Base-by-base conservation (phyloP, 345 rosid species). In the Linum trigynum region DNA sequence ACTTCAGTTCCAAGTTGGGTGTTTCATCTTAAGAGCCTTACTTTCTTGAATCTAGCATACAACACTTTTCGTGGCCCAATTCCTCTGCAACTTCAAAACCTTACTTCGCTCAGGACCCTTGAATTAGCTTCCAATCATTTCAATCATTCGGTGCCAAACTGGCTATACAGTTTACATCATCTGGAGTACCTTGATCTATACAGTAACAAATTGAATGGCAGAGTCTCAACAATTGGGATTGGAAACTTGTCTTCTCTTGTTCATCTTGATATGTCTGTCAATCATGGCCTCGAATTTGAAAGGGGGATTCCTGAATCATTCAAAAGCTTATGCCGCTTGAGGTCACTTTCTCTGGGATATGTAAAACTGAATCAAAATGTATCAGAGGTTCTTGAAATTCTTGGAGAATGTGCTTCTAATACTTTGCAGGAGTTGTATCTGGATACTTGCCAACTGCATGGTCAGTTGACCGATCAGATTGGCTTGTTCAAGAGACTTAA, bases 281-380 rank as follows among this genome's bases (percentile, higher is more conserved):
- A 64, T 57, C 2, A 0, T 57, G 61, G 12, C 23, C 38, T 57
- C 1, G 3, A 38, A 9, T n/a, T 66, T 3, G 41, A 7, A 17
- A 71, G 76, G 55, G 65, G 66, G 43, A 62, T 69, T 7, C 71
- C 68, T 35, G 41, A 39, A 62, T 72, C 76, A 3, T 12, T 72
- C 4, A 57, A 60, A 7, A 51, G 66, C 10, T 48, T 72, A 32
- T 72, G 74, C 68, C 61, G n/a, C 15, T 69, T 76, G 39, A 61
- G 23, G 45, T 10, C 11, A 2, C 57, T 76, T 4, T 0, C 17
- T 4, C 14, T 69, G 65, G 2, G 4, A 0, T 0, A 0, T 2
- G 59, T 38, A 23, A 12, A 71, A 0, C 55, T 67, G 15, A 40
- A 37, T 4, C 59, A 56, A 56, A 35, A 16, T 56, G 59, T 56